Evolutionary conservation across 2,329 filamentous ascomycete genomes (phyloP).

Genomic region (Fusarium aywerte): DNA sequence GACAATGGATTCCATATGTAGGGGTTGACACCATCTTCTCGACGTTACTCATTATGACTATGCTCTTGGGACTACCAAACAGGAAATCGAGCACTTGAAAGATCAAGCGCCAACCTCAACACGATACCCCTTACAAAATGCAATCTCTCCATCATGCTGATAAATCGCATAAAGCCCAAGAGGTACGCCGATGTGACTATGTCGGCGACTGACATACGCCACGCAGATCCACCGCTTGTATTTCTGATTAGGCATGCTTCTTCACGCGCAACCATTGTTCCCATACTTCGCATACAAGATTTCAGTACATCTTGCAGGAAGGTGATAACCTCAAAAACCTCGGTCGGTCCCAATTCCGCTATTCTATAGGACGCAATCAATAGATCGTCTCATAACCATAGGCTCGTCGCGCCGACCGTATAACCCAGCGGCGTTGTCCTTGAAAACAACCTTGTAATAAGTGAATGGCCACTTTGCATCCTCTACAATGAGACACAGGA

Average conservation of each 20-base stretch:
- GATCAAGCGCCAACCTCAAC: background rate
- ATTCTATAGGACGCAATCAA: no score
- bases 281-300: background rate
- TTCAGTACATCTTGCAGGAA: background rate
- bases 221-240: slow-evolving; percentile 26
- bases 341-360: no score
- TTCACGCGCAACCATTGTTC: background rate
- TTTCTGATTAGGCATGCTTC: slow-evolving; percentile 1
- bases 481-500: background rate
- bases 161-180: slow-evolving; percentile 12
- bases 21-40: slow-evolving; percentile 26
- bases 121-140: background rate
- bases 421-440: background rate
- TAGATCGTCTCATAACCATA: background rate
- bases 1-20: slow-evolving; percentile 10
- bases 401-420: background rate
- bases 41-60: slow-evolving; percentile 26
- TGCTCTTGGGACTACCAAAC: background rate
- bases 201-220: slow-evolving; percentile 11
- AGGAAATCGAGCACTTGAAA: background rate
- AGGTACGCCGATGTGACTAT: slow-evolving; percentile 17
- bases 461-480: background rate
- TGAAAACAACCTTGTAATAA: background rate
- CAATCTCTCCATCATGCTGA: slow-evolving; percentile 14
- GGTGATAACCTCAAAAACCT: background rate